These are phyloP conservation scores for Fistulifera solaris DNA, from an alignment of 108 stramenopile genomes.

Conservation along the genomic window DNA sequence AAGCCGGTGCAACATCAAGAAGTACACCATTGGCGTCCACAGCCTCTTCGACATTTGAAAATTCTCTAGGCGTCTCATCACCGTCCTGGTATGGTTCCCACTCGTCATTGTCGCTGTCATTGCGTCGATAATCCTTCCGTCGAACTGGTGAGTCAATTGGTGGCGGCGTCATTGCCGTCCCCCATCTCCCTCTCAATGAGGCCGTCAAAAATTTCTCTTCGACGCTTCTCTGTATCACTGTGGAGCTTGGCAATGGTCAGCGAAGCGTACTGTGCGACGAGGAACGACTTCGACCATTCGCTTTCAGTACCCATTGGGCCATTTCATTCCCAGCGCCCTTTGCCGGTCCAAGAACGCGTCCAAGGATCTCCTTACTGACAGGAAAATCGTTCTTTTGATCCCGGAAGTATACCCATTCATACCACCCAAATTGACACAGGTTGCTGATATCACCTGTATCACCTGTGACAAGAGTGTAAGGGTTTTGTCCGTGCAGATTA, in stretches of 20 bases:
- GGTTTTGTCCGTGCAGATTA: constrained; percentile 19
- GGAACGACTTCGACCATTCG: no score
- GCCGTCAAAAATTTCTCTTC: no score
- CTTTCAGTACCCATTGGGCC: constrained; percentile 24
- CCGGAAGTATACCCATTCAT: constrained; percentile 30
- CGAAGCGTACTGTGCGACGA: no score
- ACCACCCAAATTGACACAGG: constrained; percentile 26
- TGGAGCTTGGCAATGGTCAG: no score
- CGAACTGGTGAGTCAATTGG: no score
- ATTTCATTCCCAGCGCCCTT: constrained; percentile 33
- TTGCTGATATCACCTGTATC: not conserved
- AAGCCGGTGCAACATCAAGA: not conserved
- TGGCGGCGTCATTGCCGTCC: no score
- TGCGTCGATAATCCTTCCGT: no score
- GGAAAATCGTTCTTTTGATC: constrained; percentile 5
- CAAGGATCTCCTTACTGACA: not conserved
- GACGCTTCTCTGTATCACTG: no score
- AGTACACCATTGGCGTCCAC: not conserved
- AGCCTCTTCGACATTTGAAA: not conserved
- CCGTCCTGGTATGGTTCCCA: not conserved
- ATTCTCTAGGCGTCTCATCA: not conserved
- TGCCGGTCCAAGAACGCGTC: constrained; percentile 27
- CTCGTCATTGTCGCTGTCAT: not conserved
- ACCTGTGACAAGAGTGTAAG: not conserved
- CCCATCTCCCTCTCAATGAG: no score